A percentile compares a stretch with the other conserved stretches of the same genome.
Conservation (phyloP, 176 grass and related monocot genomes). For the Panicum miliaceum region DNA sequence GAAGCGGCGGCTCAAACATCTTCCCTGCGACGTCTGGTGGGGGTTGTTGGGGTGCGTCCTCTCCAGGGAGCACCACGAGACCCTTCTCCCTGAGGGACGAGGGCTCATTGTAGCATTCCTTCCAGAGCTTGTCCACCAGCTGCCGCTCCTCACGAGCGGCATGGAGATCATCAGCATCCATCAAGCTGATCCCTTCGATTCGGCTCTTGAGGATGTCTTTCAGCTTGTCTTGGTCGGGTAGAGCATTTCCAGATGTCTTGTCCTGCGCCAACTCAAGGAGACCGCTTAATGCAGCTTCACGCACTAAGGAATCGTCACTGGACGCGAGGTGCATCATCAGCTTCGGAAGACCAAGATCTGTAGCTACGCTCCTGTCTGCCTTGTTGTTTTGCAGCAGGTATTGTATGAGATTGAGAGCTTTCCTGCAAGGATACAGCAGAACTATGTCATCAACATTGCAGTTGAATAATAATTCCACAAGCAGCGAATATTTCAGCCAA, state of each 20-base stretch:
- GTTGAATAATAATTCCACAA: background rate
- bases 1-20: conserved; percentile 75
- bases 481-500: background rate
- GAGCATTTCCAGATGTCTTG: background rate
- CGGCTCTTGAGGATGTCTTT: conserved; percentile 66
- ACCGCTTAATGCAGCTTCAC: conserved; percentile 64
- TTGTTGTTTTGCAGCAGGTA: conserved; percentile 62
- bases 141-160: conserved; percentile 83
- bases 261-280: conserved; percentile 75
- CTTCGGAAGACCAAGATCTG: conserved; percentile 69
- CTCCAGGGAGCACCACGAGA: conserved; percentile 79
- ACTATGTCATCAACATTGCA: background rate
- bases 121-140: conserved; percentile 86
- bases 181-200: conserved; percentile 64
- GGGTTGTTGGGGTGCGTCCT: conserved; percentile 52
- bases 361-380: conserved; percentile 51
- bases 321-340: conserved; percentile 68
- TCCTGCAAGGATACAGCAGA: conserved; percentile 54
- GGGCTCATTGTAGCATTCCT: conserved; percentile 70
- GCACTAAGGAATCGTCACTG: conserved; percentile 67
- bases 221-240: conserved; percentile 71
- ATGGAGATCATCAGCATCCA: conserved; percentile 67
- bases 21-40: conserved; percentile 65
- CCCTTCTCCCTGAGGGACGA: conserved; percentile 80
- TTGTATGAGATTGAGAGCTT: conserved; percentile 76